Base-by-base conservation (phyloP, 805 yeast genomes). In the Pichia sporocuriosa region DNA sequence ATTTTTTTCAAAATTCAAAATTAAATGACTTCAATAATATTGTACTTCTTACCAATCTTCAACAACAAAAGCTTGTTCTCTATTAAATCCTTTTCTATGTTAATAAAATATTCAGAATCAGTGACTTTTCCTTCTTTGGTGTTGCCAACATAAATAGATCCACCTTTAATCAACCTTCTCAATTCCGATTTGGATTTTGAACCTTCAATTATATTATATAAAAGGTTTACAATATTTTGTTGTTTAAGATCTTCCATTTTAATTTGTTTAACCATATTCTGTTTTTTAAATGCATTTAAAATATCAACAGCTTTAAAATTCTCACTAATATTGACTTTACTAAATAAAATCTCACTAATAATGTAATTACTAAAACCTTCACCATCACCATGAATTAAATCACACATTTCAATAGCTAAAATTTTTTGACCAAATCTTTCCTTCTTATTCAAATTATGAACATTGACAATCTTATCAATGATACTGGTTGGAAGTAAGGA, bases 371-470 rank as follows among this genome's bases (percentile, higher is more conserved):
- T 73, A 21, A 72, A 68, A 3, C 96, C 89, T 9, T 72, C 70
- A 4, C 88, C 90, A 8, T 68, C 69, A 0, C 97, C 97, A 61
- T 89, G 96, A 32, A 93, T 70, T 53, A 93, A 68, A 53, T 87
- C 95, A 6, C 90, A 83, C 35, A 89, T 84, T 56, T 90, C 96
- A 27, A 75, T 63, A 0, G 97, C 97, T 24, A 93, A 69, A 0
- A 79, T 58, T 35, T 77, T 69, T 62, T 93, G 97, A 0, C 89
- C 97, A 12, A 68, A 50, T 42, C 96, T 71, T 23, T 63, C 49
- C 2, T 81, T 77, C n/a, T 89, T 86, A 42, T 77, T 73, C 19
- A 58, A 44, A 5, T 53, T 46, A 54, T 90, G 97, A 26, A 61
- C 54, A 0, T 47, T 54, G 49, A 84, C 54, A 19, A 86, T 65